These are phyloP conservation scores for Gentiana dahurica DNA, from an alignment of 257 asterid species.

Conservation along the genomic window DNA sequence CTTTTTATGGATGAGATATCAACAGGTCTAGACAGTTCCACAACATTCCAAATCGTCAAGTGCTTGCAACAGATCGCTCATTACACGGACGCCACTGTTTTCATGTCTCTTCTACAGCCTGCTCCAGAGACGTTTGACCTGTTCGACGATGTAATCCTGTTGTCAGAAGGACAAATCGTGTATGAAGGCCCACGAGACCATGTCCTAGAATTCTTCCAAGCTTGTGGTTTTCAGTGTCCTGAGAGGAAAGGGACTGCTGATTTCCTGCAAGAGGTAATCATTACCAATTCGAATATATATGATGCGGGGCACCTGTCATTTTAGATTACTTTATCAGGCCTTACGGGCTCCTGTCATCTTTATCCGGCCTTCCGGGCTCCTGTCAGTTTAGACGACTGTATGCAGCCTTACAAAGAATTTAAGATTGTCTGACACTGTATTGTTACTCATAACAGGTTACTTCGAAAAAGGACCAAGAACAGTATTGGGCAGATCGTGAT, in stretches of 20 bases:
- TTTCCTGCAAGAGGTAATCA: slow-evolving; percentile 65
- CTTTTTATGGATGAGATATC: slow-evolving; percentile 75
- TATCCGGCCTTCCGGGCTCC: no score
- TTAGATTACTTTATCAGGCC: no score
- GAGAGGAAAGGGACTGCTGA: slow-evolving; percentile 75
- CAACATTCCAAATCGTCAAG: slow-evolving; percentile 60
- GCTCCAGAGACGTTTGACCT: slow-evolving; percentile 65
- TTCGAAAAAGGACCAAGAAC: slow-evolving; percentile 64
- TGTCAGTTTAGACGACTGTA: no score
- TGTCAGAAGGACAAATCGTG: slow-evolving; percentile 59
- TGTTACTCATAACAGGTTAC: slow-evolving; percentile 34
- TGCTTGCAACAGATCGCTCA: slow-evolving; percentile 60
- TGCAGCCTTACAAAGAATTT: neutral
- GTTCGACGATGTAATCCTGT: slow-evolving; percentile 59
- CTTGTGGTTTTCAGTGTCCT: slow-evolving; percentile 60
- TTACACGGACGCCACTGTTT: slow-evolving; percentile 42
- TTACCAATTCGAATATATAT: neutral
- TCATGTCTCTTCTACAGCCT: slow-evolving; percentile 75
- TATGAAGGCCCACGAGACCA: slow-evolving; percentile 60
- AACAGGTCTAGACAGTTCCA: slow-evolving; percentile 72
- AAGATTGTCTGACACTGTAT: neutral
- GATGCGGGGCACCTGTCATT: no score
- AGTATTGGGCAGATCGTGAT: slow-evolving; percentile 43
- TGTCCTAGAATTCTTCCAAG: slow-evolving; percentile 47
- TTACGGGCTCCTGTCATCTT: no score